Percentiles rank a stretch among this genome's conserved stretches.
These are phyloP conservation scores for Debaryomyces sp. DNA, from an alignment of 1,139 yeast genomes.

Conservation along the genomic window DNA sequence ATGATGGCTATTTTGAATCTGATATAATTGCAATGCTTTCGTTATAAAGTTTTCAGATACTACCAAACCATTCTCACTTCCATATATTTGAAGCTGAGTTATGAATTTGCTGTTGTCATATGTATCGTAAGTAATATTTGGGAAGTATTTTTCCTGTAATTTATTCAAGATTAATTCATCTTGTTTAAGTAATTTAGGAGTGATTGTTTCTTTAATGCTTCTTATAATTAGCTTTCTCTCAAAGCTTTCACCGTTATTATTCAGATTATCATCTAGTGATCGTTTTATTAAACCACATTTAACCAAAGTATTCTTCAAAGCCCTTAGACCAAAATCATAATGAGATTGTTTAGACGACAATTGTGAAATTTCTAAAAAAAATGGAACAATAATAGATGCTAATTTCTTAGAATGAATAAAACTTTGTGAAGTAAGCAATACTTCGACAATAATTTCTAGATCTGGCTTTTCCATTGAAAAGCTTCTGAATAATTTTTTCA, in stretches of 20 bases:
- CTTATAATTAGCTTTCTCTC: constrained; percentile 50
- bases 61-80: constrained; percentile 22
- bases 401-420: constrained; percentile 52
- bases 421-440: constrained; percentile 73
- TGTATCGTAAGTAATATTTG: constrained; percentile 16
- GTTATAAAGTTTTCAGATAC: constrained; percentile 46
- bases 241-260: constrained; percentile 9
- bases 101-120: constrained; percentile 21
- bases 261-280: constrained; percentile 6
- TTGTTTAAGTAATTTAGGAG: constrained; percentile 61
- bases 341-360: constrained; percentile 61
- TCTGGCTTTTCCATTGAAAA: constrained; percentile 81
- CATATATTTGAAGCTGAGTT: constrained; percentile 15
- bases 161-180: constrained; percentile 49
- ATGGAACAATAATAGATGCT: constrained; percentile 55
- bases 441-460: constrained; percentile 67
- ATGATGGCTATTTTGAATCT: constrained; percentile 67
- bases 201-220: constrained; percentile 60
- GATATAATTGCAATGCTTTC: constrained; percentile 65
- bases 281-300: constrained; percentile 59
- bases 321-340: constrained; percentile 89
- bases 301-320: constrained; percentile 66
- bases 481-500: constrained; percentile 76
- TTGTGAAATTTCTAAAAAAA: constrained; percentile 49
- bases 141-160: constrained; percentile 31